Evolutionary conservation across 176 grass and related monocot genomes (phyloP), one percentile per base, ranked within the genome.

Genomic region (Rhipidocladum racemiflorum): DNA sequence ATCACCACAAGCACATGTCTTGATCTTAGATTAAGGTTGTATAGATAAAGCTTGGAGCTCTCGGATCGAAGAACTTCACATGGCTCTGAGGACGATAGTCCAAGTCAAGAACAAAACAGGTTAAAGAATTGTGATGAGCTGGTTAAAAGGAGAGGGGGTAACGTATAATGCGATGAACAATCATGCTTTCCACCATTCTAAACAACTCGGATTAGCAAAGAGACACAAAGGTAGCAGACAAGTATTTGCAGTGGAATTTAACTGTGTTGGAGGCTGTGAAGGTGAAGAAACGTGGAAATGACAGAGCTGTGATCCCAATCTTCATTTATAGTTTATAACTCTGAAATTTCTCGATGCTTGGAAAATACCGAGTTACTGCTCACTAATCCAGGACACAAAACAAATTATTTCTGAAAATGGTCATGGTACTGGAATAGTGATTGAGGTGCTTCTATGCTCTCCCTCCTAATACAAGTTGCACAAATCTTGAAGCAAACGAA

Each of bases 1-100:
- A 66, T 32, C 9, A 29, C 40, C 30, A 23, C 2, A 76, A 85
- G 71, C 82, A 89, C 74, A 86, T 74, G 88, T 23, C 49, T 65
- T 43, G 29, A 86, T 83, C 66, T 27, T 89, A 67, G 46, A 83
- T 78, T 86, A 90, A 29, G 83, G 56, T 56, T 64, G 38, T 72
- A 49, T 27, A 12, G 43, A 61, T 49, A 77, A 46, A 0, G 16
- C 54, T 65, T 38, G 0, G 64, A 12, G 79, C 84, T 43, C 88
- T 61, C 0, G 18, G 68, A 83, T 24, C 68, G 10, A 87, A 54
- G 59, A 2, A 28, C 7, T 90, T 68, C 88, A 87, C 88, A 79
- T 90, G 88, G 79, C 40, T 61, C 9, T 83, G 60, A 43, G 59
- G 44, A 78, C 12, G 65, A n/a, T 70, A 78, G 51, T 59, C 29